Evolutionary conservation across 805 yeast species (phyloP), one percentile per base, ranked within the genome.

Genomic region (Lachancea kluyveri): DNA sequence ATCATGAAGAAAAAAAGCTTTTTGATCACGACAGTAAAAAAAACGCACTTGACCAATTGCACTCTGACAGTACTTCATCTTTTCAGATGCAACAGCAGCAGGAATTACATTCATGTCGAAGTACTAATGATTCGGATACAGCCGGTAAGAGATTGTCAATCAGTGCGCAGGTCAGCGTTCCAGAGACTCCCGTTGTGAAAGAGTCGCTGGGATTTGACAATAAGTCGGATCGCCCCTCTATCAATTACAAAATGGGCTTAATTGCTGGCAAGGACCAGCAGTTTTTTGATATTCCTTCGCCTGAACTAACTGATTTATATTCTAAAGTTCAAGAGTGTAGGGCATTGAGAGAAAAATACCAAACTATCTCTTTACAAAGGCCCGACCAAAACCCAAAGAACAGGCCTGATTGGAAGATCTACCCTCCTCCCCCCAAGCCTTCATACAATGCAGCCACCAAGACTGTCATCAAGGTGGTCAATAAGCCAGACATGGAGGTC

Each of bases 341-440:
- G 39, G 75, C 72, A 8, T 51, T 84, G 40, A 77, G 99, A 54
- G 77, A 72, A 44, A 81, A 78, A 50, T 92, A 90, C 55, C 80
- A 82, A 58, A 48, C 59, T 2, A 43, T 73, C 8, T 86, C 96
- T 1, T 43, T 74, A 32, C 99, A 92, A 61, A 64, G 74, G 34
- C 81, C 79, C 26, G 53, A 60, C 21, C 81, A 77, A 46, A 92
- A 92, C 57, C 98, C 98, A 2, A 87, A 90, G 53, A 90, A 94
- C 58, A 51, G 47, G 16, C 65, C 65, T 7, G 60, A 56, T 23
- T 92, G 97, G 97, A 53, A 53, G 10, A 77, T 92, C 30, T 90
- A 88, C 53, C 99, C 99, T 0, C 75, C 79, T 8, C 96, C 97
- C 1, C 98, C 98, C 9, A 77, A 77, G 43, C 96, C 98, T 3